A percentile compares a stretch with the other conserved stretches of the same genome.
Conservation (phyloP, 148 eudicot genomes). For the Rhododendron griersonianum region DNA sequence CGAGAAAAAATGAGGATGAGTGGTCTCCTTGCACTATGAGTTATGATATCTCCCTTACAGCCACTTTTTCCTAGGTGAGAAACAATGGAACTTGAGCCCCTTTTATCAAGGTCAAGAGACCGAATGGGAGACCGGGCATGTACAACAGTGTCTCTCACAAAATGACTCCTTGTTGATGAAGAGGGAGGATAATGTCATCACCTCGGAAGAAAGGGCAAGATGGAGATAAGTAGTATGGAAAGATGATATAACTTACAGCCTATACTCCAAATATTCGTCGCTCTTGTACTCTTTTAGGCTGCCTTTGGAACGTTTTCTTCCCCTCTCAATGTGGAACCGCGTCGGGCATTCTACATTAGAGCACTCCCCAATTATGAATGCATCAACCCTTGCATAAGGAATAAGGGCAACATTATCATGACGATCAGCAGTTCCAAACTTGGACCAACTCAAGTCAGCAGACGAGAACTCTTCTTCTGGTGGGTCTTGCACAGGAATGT, state of each 20-base stretch:
- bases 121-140: not conserved
- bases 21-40: not conserved
- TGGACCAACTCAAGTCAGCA: constrained; percentile 71
- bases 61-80: not conserved
- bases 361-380: constrained; percentile 86
- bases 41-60: not conserved
- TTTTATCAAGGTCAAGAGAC: not conserved
- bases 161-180: not conserved
- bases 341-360: constrained; percentile 82
- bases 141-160: not conserved
- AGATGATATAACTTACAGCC: constrained; percentile 52
- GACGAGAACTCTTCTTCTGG: constrained; percentile 68
- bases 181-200: not conserved
- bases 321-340: constrained; percentile 91
- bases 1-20: not conserved
- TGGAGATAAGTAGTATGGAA: not conserved
- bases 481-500: constrained; percentile 74
- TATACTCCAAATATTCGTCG: constrained; percentile 87
- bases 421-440: constrained; percentile 66
- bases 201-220: not conserved
- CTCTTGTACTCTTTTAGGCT: constrained; percentile 68
- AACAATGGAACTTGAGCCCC: not conserved
- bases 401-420: constrained; percentile 84
- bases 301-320: constrained; percentile 67
- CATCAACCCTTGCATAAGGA: constrained; percentile 82